Percentiles rank a stretch among this genome's conserved stretches.
These are phyloP conservation scores for Rhynchospora breviuscula DNA, from an alignment of 176 grass and related monocot species.

Conservation along the genomic window DNA sequence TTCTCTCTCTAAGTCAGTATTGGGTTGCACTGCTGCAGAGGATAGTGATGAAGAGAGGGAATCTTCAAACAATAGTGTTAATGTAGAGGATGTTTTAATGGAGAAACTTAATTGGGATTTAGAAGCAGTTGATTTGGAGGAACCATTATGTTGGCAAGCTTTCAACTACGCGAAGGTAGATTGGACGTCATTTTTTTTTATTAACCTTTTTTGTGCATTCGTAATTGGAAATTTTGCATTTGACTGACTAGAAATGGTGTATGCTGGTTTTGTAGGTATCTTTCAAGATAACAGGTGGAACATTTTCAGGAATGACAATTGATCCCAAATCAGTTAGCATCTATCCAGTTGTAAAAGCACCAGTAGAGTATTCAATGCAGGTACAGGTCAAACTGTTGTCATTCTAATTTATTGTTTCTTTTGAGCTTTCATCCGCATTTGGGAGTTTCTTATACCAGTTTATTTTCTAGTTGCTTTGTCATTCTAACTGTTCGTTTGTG, in stretches of 20 bases:
- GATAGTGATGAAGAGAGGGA: conserved; percentile 84
- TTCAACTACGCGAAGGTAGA: conserved; percentile 94
- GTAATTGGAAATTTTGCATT: conserved; percentile 19
- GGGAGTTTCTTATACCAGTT: background rate
- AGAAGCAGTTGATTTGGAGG: conserved; percentile 77
- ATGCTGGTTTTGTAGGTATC: conserved; percentile 50
- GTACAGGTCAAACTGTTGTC: background rate
- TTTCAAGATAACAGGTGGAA: conserved; percentile 81
- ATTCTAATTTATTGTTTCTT: background rate
- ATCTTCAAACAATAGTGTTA: conserved; percentile 43
- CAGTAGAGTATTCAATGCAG: conserved; percentile 25
- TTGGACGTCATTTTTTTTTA: conserved; percentile 16
- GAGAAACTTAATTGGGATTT: conserved; percentile 93
- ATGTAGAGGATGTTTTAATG: conserved; percentile 77
- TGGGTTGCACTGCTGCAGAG: conserved; percentile 40
- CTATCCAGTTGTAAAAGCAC: conserved; percentile 23
- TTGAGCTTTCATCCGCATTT: background rate
- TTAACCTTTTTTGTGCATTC: background rate
- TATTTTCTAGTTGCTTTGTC: background rate
- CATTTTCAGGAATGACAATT: conserved; percentile 67
- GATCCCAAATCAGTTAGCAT: conserved; percentile 69
- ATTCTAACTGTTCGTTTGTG: background rate
- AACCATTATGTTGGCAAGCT: conserved; percentile 95
- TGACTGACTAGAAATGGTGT: conserved; percentile 16
- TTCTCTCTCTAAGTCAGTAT: conserved; percentile 42